Evolutionary conservation across 2,329 filamentous ascomycete species (phyloP).

Genomic region (Cercospora zeina): DNA sequence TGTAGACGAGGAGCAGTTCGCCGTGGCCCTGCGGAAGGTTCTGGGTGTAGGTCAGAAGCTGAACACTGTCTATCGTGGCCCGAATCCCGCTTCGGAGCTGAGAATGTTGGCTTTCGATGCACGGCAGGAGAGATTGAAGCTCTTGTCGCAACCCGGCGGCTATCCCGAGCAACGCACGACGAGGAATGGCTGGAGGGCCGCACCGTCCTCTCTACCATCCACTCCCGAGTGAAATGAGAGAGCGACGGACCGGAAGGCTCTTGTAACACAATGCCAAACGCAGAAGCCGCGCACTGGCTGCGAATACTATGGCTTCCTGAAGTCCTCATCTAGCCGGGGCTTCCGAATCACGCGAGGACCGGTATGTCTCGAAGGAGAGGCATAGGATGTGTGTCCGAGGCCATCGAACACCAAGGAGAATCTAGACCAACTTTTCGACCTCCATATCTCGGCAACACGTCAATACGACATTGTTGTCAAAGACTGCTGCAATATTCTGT

Average conservation of each 20-base stretch:
- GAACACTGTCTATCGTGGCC: constrained; percentile 18
- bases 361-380: background rate
- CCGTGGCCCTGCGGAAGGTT: constrained; percentile 29
- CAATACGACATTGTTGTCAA: background rate
- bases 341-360: background rate
- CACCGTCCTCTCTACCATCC: constrained; percentile 23
- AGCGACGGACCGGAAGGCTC: background rate
- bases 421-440: background rate
- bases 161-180: constrained; percentile 16
- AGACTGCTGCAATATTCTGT: background rate
- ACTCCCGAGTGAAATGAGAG: constrained; percentile 14
- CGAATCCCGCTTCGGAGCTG: constrained; percentile 22
- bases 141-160: constrained; percentile 17
- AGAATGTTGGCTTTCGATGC: constrained; percentile 36
- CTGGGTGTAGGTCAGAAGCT: constrained; percentile 24
- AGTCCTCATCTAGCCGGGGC: background rate
- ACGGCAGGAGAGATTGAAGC: constrained; percentile 29
- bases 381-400: background rate
- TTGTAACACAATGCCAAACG: background rate
- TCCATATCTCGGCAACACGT: background rate
- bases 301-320: background rate
- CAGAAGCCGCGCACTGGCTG: background rate
- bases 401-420: background rate
- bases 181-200: constrained; percentile 26
- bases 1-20: constrained; percentile 29